Base-by-base conservation (phyloP, 306 rosid genomes). In the Clitoria ternatea region DNA sequence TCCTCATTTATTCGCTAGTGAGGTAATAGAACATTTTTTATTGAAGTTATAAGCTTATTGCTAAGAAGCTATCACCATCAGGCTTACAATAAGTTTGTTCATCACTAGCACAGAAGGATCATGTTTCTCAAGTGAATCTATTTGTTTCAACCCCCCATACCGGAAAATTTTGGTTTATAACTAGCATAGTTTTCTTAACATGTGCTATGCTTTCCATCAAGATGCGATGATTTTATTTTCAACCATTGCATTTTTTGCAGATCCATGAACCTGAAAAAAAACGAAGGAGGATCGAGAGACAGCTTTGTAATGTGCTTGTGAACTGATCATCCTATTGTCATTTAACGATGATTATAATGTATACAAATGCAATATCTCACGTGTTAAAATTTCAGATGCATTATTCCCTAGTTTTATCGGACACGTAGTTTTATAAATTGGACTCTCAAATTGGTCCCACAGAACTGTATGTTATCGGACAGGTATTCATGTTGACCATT, bases 221-320 rank as follows among this genome's bases (percentile, higher is more conserved):
- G 23, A 8, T 1, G 3, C 4, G 17, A 33, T 6, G 9, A n/a
- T 74, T 45, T 67, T 55, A 32, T 62, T 7, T 30, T 6, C 4
- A 29, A 15, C 45, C 39, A 13, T 71, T 81, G 27, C 8, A 4
- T 9, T 40, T 35, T 80, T 72, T 78, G 80, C 91, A 90, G 93
- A 57, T 72, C 2, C 77, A 66, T 15, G 91, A 86, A 26, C 85
- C 77, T 47, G 83, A 61, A 14, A 75, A 79, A 56, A 92, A 88
- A 85, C 91, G 78, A 27, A 85, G 88, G 56, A 79, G 70, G 85
- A 82, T 86, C 8, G 90, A 81, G 61, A 77, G 66, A 81, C 86
- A 45, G 67, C 82, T 35, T 7, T 92, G 96, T 69, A 85, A 82
- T 64, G 95, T 92, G 64, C 87, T 86, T 35, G 78, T 87, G 40